Evolutionary conservation across 2,329 filamentous ascomycete genomes (phyloP).

Genomic region (Rachicladosporium sp.): DNA sequence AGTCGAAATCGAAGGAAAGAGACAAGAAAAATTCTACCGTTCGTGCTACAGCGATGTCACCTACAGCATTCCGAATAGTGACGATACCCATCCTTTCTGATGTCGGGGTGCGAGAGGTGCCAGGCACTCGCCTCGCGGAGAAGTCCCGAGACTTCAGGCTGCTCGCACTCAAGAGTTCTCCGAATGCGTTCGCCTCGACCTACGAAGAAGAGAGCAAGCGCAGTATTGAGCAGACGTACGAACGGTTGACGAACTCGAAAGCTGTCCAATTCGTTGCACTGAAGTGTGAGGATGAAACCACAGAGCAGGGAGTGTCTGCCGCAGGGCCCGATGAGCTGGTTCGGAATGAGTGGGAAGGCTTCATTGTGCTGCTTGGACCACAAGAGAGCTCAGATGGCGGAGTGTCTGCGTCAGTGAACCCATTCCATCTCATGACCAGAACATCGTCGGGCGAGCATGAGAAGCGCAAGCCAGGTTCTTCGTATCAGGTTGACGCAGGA

Average conservation of each 20-base stretch:
- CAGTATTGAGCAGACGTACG: constrained; percentile 10
- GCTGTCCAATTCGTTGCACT: constrained; percentile 17
- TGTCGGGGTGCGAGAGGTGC: no score
- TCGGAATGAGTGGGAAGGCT: constrained; percentile 14
- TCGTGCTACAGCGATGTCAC: no score
- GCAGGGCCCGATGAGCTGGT: constrained; percentile 3
- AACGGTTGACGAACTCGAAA: constrained; percentile 15
- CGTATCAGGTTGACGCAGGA: neutral
- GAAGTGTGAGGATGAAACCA: neutral
- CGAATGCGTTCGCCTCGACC: constrained; percentile 20
- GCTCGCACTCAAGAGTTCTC: constrained; percentile 14
- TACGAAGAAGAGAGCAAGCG: constrained; percentile 16
- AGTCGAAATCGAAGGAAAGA: no score
- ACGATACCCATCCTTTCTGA: neutral
- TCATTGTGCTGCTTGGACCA: constrained; percentile 18
- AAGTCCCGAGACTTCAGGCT: constrained; percentile 17
- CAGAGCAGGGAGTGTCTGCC: neutral
- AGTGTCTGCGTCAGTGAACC: constrained; percentile 10
- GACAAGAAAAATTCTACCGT: no score
- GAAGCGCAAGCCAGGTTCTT: no score
- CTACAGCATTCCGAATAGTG: neutral
- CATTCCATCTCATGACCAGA: constrained; percentile 3
- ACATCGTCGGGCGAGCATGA: no score
- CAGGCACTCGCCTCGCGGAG: constrained; percentile 6
- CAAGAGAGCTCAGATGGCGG: constrained; percentile 1